These are phyloP conservation scores for Jacaranda mimosifolia DNA, from an alignment of 257 asterid genomes.

Conservation along the genomic window DNA sequence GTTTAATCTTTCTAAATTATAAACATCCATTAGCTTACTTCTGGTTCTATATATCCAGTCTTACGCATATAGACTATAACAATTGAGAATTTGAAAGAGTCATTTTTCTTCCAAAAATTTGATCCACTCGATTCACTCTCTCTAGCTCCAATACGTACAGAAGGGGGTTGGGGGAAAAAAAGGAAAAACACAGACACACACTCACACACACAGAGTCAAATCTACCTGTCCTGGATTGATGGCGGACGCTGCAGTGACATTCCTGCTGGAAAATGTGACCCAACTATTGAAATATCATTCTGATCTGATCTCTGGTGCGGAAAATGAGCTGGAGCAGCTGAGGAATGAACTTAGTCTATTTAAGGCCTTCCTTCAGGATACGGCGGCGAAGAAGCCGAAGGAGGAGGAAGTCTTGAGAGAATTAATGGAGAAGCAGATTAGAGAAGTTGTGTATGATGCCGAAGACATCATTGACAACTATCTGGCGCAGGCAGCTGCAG, in stretches of 20 bases:
- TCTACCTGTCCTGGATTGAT: not conserved
- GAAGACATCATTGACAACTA: conserved; percentile 41
- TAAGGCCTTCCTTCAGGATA: not conserved
- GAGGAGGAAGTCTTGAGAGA: not conserved
- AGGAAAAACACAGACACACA: no score
- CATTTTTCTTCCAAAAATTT: no score
- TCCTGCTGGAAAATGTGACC: conserved; percentile 8
- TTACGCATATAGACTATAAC: no score
- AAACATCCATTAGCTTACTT: no score
- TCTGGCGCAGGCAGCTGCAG: conserved; percentile 12
- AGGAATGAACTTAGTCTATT: not conserved
- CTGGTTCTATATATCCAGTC: no score
- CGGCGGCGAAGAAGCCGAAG: not conserved
- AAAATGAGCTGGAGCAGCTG: not conserved
- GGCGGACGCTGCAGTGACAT: conserved; percentile 19
- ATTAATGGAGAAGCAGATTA: conserved; percentile 13
- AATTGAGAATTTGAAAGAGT: no score
- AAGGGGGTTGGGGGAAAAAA: no score
- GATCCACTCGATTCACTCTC: no score
- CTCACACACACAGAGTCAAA: no score
- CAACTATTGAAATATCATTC: not conserved
- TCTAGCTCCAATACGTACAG: not conserved
- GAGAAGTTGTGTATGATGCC: conserved; percentile 24
- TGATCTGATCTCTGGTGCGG: not conserved
- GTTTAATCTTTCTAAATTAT: no score